phyloP scores from a whole-genome alignment of 257 asterid species.

The Solanum habrochaites region DNA sequence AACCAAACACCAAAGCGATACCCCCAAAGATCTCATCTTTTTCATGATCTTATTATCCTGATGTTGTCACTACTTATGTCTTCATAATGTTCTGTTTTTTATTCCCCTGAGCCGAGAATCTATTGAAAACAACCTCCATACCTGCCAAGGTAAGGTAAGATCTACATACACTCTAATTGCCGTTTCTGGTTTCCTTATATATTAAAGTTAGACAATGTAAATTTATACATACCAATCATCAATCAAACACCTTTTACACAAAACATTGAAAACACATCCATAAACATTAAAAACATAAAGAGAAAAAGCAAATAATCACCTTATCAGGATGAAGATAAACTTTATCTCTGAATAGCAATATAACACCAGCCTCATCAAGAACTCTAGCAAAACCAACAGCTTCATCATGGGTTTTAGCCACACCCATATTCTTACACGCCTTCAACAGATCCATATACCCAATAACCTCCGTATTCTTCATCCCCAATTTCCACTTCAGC shows the following conservation, averaged over 20 bases:
- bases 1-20: neutral
- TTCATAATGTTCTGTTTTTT: neutral
- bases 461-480: conserved; percentile 62
- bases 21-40: neutral
- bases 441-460: conserved; percentile 46
- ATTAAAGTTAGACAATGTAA: neutral
- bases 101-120: neutral
- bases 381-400: conserved; percentile 75
- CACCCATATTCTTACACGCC: conserved; percentile 59
- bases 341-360: conserved; percentile 74
- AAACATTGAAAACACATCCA: neutral
- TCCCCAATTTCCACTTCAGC: conserved; percentile 58
- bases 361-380: conserved; percentile 88
- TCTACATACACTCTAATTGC: neutral
- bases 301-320: conserved; percentile 19
- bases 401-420: conserved; percentile 55
- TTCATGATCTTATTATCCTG: neutral
- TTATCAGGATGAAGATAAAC: conserved; percentile 86
- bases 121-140: too few relatives aligned
- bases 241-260: neutral
- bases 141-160: neutral
- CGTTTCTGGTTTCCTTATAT: neutral
- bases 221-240: neutral
- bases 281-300: neutral
- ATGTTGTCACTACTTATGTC: neutral